phyloP scores from a whole-genome alignment of 805 yeast genomes.

The Lipomyces japonicus region DNA sequence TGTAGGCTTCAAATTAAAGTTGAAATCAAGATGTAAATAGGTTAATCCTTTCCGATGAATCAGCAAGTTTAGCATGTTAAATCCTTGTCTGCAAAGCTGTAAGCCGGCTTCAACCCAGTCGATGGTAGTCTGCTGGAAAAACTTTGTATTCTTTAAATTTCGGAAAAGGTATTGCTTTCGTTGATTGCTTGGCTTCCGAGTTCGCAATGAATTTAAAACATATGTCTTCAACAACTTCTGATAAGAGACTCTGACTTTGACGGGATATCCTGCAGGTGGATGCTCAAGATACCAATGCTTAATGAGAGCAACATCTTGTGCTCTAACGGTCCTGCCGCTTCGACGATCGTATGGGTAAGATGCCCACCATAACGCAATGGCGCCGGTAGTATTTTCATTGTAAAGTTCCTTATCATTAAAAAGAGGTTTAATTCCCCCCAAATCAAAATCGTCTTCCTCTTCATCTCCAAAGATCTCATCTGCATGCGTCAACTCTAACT shows the following conservation, averaged over 20 bases:
- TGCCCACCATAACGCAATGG: constrained; percentile 70
- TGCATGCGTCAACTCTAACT: constrained; percentile 29
- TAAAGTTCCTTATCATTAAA: constrained; percentile 46
- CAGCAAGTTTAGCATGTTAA: constrained; percentile 82
- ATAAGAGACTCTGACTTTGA: constrained; percentile 79
- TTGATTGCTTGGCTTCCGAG: constrained; percentile 42
- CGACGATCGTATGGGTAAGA: constrained; percentile 81
- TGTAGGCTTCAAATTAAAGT: constrained; percentile 92
- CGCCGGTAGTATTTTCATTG: constrained; percentile 47
- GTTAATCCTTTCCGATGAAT: constrained; percentile 90
- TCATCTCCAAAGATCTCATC: constrained; percentile 30
- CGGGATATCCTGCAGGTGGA: constrained; percentile 55
- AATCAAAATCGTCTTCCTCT: constrained; percentile 43
- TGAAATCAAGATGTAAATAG: constrained; percentile 88
- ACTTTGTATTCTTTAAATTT: constrained; percentile 71
- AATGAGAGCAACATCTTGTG: constrained; percentile 83
- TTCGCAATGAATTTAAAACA: constrained; percentile 69
- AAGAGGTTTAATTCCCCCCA: constrained; percentile 49
- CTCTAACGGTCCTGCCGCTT: constrained; percentile 67
- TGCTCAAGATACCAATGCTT: constrained; percentile 78
- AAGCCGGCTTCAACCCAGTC: constrained; percentile 99
- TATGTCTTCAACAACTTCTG: constrained; percentile 79
- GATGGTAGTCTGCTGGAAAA: constrained; percentile 82
- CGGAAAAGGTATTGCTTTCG: constrained; percentile 59
- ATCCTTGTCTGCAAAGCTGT: constrained; percentile 90